A percentile compares a stretch with the other conserved stretches of the same genome.
Conservation (phyloP, 2,329 filamentous ascomycete genomes). For the Xylaria sp. region DNA sequence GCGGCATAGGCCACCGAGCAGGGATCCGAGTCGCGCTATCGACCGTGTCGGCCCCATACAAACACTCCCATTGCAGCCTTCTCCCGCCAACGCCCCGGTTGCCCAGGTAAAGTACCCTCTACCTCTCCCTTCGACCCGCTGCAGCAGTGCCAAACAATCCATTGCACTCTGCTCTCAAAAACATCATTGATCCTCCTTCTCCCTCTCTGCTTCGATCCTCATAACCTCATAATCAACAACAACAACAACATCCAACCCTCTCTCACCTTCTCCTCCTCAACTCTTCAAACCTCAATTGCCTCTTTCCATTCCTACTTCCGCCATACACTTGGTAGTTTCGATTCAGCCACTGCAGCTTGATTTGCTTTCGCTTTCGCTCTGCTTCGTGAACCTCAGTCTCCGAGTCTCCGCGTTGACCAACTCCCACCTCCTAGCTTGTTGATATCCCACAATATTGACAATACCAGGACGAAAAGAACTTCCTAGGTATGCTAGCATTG, state of each 20-base stretch:
- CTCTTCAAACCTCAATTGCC: slow-evolving; percentile 17
- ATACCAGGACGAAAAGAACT: slow-evolving; percentile 28
- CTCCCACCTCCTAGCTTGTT: slow-evolving; percentile 39
- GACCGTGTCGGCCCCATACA: slow-evolving; percentile 41
- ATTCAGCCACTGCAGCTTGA: slow-evolving; percentile 2
- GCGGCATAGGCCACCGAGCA: slow-evolving; percentile 24
- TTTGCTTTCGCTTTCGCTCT: slow-evolving; percentile 20
- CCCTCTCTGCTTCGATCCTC: slow-evolving; percentile 26
- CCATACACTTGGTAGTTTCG: slow-evolving; percentile 20
- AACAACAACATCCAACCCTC: slow-evolving; percentile 27
- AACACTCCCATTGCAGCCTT: slow-evolving; percentile 30
- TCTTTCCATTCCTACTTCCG: slow-evolving; percentile 17
- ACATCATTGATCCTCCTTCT: slow-evolving; percentile 42
- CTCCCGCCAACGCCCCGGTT: background rate
- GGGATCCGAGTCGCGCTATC: slow-evolving; percentile 41
- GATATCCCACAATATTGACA: slow-evolving; percentile 39
- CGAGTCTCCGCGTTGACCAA: slow-evolving; percentile 29
- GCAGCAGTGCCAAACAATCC: slow-evolving; percentile 42
- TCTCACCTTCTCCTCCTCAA: slow-evolving; percentile 10
- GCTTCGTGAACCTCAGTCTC: slow-evolving; percentile 16
- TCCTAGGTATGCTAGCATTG: slow-evolving; percentile 32
- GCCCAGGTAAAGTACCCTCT: slow-evolving; percentile 41
- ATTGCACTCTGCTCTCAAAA: slow-evolving; percentile 42
- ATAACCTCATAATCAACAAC: slow-evolving; percentile 36
- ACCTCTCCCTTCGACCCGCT: slow-evolving; percentile 32